These are phyloP conservation scores for Colletotrichum kahawae DNA, from an alignment of 2,329 filamentous ascomycete genomes.

Conservation along the genomic window DNA sequence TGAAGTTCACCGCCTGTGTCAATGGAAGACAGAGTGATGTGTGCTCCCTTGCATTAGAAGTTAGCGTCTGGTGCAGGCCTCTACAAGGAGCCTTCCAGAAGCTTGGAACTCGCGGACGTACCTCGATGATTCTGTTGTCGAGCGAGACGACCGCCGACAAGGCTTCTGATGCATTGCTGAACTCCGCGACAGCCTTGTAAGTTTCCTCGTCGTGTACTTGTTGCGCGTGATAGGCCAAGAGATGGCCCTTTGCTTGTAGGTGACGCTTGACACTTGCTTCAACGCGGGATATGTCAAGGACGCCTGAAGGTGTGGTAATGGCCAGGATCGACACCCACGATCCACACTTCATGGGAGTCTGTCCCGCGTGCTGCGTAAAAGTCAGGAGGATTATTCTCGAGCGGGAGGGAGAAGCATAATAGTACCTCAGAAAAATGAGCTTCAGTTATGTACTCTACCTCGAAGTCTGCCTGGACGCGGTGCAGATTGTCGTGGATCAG, in stretches of 20 bases:
- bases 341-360: neutral
- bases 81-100: neutral
- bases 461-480: constrained; percentile 50
- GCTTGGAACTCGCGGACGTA: neutral
- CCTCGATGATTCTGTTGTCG: constrained; percentile 14
- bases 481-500: constrained; percentile 52
- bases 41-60: neutral
- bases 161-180: neutral
- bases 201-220: neutral
- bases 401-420: neutral
- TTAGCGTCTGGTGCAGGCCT: neutral
- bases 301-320: neutral
- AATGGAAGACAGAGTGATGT: constrained; percentile 4
- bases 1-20: neutral
- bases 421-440: constrained; percentile 48
- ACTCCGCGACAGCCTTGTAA: constrained; percentile 8
- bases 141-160: neutral
- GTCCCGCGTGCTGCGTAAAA: constrained; percentile 10
- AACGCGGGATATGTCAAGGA: neutral
- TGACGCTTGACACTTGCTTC: constrained; percentile 7
- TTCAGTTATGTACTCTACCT: constrained; percentile 47
- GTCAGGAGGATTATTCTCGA: neutral
- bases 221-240: neutral
- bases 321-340: constrained; percentile 8
- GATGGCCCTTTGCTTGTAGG: constrained; percentile 3